Base-by-base conservation (phyloP, 805 yeast species). In the Candida alai region DNA sequence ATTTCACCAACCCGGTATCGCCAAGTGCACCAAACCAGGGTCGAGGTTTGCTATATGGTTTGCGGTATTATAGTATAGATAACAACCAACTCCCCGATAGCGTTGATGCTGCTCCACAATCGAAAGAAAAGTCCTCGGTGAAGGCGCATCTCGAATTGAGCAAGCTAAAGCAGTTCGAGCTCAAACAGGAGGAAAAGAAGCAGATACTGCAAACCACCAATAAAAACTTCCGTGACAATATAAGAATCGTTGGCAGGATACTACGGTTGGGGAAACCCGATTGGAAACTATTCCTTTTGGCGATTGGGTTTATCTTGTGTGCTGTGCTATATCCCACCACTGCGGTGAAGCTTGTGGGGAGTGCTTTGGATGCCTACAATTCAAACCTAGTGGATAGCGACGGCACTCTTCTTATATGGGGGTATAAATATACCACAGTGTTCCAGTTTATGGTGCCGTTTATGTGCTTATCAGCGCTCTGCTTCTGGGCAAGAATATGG, bases 401-500 rank as follows among this genome's bases (percentile, higher is more conserved):
- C 16, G 73, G 71, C 2, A 55, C 56, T 37, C 44, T 66, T 19
- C 28, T 66, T 28, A 64, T 66, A 24, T 65, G 71, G 71, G 73
- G 73, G 5, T 66, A 60, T 41, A 64, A 62, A 38, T 64, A 62
- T 39, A 52, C 65, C 14, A 65, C 67, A 1, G 60, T 66, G 1
- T 65, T 66, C 36, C 52, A 54, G 11, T 45, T 61, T 16, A 66
- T 66, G 73, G 57, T 66, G 6, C 73, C 73, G 7, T 66, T 66
- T 34, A 62, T 66, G 67, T 49, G 52, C 30, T 56, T 58, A 4
- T 56, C 65, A 49, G 71, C 73, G 8, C 53, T 55, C 11, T 66
- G 73, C 40, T 66, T 65, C 45, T 66, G 73, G 73, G 70, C 73
- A 15, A 51, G 73, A 34, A 64, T 63, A 37, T 66, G 71, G 71